These are phyloP conservation scores for Blastomyces parvus DNA, from an alignment of 2,329 filamentous ascomycete genomes.

Conservation along the genomic window DNA sequence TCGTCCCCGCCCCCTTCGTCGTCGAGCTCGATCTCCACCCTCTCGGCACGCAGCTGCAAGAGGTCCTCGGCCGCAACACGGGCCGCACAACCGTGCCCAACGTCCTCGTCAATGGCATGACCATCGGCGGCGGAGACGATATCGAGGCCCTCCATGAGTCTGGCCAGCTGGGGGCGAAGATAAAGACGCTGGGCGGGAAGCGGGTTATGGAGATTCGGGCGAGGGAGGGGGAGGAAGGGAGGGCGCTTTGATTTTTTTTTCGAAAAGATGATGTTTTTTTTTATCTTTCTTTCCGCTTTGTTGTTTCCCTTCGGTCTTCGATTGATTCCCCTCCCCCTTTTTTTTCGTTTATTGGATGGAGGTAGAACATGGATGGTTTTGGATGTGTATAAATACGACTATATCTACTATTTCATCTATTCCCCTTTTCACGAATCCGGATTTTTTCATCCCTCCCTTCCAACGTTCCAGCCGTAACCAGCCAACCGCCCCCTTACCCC, in stretches of 20 bases:
- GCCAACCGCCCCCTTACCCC: too few species aligned
- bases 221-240: constrained; percentile 12
- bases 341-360: too few species aligned
- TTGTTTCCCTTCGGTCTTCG: too few species aligned
- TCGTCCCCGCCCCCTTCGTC: constrained; percentile 71
- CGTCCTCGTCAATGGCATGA: constrained; percentile 75
- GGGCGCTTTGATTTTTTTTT: not conserved
- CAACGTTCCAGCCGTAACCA: too few species aligned
- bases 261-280: too few species aligned
- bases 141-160: constrained; percentile 60
- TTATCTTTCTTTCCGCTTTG: too few species aligned
- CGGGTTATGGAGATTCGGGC: constrained; percentile 40
- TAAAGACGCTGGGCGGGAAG: constrained; percentile 65
- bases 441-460: too few species aligned
- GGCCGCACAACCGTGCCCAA: constrained; percentile 84
- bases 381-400: too few species aligned
- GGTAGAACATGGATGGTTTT: too few species aligned
- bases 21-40: constrained; percentile 83
- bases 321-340: too few species aligned
- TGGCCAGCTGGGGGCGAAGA: constrained; percentile 59
- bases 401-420: too few species aligned
- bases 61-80: constrained; percentile 60
- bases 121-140: constrained; percentile 85
- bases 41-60: constrained; percentile 64
- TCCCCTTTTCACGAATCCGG: too few species aligned